These are phyloP conservation scores for Meyerozyma sp. DNA, from an alignment of 1,139 yeast species.

Conservation along the genomic window DNA sequence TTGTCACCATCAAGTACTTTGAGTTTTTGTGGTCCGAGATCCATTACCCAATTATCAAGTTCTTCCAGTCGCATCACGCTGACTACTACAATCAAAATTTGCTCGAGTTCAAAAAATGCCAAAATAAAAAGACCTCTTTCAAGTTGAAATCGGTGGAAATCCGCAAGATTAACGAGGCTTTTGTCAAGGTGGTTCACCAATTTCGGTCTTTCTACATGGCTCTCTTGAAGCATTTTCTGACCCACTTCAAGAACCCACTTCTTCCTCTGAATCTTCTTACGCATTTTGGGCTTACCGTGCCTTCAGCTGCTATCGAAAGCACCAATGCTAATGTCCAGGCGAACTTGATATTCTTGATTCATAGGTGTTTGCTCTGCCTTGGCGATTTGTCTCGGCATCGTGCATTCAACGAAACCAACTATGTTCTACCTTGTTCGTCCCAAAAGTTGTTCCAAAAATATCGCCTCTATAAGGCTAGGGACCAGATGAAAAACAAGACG, in stretches of 20 bases:
- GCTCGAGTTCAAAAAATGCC: slow-evolving; percentile 9
- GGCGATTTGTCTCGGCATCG: slow-evolving; percentile 61
- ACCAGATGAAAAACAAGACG: slow-evolving; percentile 12
- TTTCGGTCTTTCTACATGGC: slow-evolving; percentile 43
- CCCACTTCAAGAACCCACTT: slow-evolving; percentile 29
- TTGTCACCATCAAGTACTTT: slow-evolving; percentile 30
- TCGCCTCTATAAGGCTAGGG: slow-evolving; percentile 30
- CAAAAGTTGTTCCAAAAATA: slow-evolving; percentile 28
- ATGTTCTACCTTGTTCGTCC: slow-evolving; percentile 32
- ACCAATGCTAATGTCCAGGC: slow-evolving; percentile 25
- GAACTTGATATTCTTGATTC: slow-evolving; percentile 43
- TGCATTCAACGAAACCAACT: slow-evolving; percentile 38
- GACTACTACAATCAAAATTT: slow-evolving; percentile 16
- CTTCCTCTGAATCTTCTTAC: slow-evolving; percentile 24
- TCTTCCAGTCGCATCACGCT: slow-evolving; percentile 41
- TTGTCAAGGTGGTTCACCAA: slow-evolving; percentile 43
- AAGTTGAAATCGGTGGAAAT: slow-evolving; percentile 45
- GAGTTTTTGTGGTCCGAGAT: slow-evolving; percentile 56
- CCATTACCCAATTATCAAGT: slow-evolving; percentile 60
- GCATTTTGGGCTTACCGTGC: slow-evolving; percentile 17
- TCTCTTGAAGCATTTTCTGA: slow-evolving; percentile 31
- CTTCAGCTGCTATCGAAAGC: slow-evolving; percentile 11
- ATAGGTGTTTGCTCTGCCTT: slow-evolving; percentile 49
- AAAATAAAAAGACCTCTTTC: slow-evolving; percentile 13
- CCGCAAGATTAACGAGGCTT: slow-evolving; percentile 49